These are phyloP conservation scores for Alternaria sp. DNA, from an alignment of 2,329 filamentous ascomycete species.

Conservation along the genomic window DNA sequence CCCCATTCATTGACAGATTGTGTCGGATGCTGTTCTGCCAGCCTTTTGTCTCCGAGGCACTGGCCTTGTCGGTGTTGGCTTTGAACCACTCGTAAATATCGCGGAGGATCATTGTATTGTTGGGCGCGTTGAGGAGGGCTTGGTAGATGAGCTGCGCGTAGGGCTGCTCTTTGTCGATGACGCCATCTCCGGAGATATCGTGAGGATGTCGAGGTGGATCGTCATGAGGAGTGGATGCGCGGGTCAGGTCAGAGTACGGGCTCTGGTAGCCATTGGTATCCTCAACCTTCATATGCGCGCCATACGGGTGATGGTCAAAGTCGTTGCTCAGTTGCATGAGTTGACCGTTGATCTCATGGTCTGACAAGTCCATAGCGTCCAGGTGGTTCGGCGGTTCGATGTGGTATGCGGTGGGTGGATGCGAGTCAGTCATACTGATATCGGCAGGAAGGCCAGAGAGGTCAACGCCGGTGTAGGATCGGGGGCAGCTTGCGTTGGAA, in stretches of 20 bases:
- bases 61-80: slow-evolving; percentile 78
- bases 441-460: slow-evolving; percentile 21
- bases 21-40: slow-evolving; percentile 98
- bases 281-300: slow-evolving; percentile 22
- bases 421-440: slow-evolving; percentile 23
- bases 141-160: slow-evolving; percentile 84
- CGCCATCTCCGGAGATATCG: slow-evolving; percentile 5
- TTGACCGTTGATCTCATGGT: slow-evolving; percentile 24
- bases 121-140: slow-evolving; percentile 72
- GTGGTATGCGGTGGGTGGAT: slow-evolving; percentile 42
- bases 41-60: slow-evolving; percentile 63
- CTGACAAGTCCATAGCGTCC: slow-evolving; percentile 28
- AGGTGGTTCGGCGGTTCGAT: slow-evolving; percentile 35
- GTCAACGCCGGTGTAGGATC: slow-evolving; percentile 26
- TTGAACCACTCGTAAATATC: slow-evolving; percentile 92
- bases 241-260: slow-evolving; percentile 30
- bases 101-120: slow-evolving; percentile 76
- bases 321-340: slow-evolving; percentile 35
- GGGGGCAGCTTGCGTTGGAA: slow-evolving; percentile 27
- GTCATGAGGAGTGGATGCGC: slow-evolving; percentile 31
- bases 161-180: slow-evolving; percentile 61
- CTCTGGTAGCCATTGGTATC: slow-evolving; percentile 25
- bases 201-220: slow-evolving; percentile 13
- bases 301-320: slow-evolving; percentile 29
- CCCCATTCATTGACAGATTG: slow-evolving; percentile 93